A percentile compares a stretch with the other conserved stretches of the same genome.
Evolutionary conservation across 768 basidiomycete genomes (phyloP).

Genomic region (Dendrothele bispora): DNA sequence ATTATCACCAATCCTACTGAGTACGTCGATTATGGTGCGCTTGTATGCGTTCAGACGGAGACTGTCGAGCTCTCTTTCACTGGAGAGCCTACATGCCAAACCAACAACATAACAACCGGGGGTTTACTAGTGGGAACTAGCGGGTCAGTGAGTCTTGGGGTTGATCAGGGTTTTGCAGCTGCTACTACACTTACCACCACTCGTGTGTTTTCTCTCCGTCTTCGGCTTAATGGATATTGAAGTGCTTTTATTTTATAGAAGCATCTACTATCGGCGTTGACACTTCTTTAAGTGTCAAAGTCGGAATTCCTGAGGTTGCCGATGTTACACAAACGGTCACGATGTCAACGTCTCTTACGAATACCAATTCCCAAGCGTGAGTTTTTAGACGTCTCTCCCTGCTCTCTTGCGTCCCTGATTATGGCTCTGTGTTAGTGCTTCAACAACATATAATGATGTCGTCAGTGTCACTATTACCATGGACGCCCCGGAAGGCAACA

Average conservation of each 20-base stretch:
- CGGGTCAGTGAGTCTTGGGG: background rate
- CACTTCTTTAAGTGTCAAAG: background rate
- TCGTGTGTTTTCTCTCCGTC: too few relatives aligned
- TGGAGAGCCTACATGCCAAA: slow-evolving; percentile 2
- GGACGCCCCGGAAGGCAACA: background rate
- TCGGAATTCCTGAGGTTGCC: background rate
- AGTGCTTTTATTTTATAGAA: background rate
- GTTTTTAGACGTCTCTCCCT: background rate
- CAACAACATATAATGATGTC: background rate
- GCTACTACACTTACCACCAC: background rate
- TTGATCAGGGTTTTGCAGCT: background rate
- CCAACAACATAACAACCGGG: background rate
- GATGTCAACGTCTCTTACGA: background rate
- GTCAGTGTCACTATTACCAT: background rate
- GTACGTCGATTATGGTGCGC: too few relatives aligned
- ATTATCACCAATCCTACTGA: too few relatives aligned
- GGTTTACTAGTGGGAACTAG: background rate
- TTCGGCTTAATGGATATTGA: background rate
- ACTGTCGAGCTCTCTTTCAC: too few relatives aligned
- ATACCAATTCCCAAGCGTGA: background rate
- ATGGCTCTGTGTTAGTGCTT: background rate
- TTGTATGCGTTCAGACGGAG: too few relatives aligned
- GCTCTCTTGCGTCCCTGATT: background rate
- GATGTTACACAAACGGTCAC: background rate
- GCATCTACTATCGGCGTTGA: background rate